phyloP scores from a whole-genome alignment of 805 yeast genomes.

The Saccharomycopsis sp. region DNA sequence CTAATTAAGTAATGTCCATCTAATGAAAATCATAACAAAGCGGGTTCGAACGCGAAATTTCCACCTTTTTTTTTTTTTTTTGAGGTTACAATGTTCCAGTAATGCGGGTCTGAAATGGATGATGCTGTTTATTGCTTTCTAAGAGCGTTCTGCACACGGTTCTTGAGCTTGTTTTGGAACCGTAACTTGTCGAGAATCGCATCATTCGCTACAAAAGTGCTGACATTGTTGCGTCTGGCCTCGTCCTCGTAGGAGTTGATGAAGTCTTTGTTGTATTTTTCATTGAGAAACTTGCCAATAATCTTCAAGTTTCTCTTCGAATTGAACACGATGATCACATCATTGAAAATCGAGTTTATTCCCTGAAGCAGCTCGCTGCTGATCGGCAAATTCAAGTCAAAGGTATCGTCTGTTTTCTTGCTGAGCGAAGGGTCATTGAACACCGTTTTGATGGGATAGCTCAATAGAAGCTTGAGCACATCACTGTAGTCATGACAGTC shows the following conservation, averaged over 20 bases:
- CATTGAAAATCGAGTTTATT: conserved; percentile 12
- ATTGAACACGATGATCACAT: conserved; percentile 17
- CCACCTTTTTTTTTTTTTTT: neutral
- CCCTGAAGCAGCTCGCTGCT: neutral
- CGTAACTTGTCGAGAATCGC: conserved; percentile 35
- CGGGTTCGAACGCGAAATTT: neutral
- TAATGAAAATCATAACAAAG: neutral
- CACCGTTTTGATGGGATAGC: conserved; percentile 34
- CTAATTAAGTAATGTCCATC: neutral
- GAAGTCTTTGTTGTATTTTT: conserved; percentile 34
- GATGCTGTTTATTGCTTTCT: neutral
- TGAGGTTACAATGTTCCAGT: too few relatives aligned
- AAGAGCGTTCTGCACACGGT: conserved; percentile 28
- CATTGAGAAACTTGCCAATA: conserved; percentile 37
- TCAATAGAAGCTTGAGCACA: conserved; percentile 37
- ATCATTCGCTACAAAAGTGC: conserved; percentile 7
- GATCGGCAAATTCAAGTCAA: neutral
- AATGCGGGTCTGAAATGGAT: too few relatives aligned
- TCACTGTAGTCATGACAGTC: conserved; percentile 44
- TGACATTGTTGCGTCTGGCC: conserved; percentile 29
- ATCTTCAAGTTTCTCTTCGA: conserved; percentile 29
- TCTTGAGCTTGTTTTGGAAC: conserved; percentile 42
- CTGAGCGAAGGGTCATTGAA: conserved; percentile 29
- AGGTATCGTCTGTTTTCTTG: conserved; percentile 32
- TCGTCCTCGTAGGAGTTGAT: conserved; percentile 27